phyloP scores from a whole-genome alignment of 148 eudicot species.

The Chenopodium suecicum region DNA sequence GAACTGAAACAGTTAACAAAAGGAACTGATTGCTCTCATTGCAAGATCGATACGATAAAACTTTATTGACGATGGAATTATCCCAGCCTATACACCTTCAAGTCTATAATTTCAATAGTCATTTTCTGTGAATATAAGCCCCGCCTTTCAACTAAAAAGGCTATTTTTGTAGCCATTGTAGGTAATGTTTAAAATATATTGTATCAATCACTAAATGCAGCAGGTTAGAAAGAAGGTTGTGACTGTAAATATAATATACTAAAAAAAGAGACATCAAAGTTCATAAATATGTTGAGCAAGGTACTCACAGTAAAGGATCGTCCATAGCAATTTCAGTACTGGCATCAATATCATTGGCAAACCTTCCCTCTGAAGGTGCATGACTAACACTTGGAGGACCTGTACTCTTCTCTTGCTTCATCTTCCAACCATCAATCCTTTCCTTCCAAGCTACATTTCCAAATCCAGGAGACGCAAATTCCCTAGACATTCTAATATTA shows the following conservation, averaged over 20 bases:
- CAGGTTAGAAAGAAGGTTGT: background rate
- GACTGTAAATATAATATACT: background rate
- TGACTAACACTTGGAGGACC: slow-evolving; percentile 48
- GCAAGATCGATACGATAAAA: background rate
- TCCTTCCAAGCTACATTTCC: slow-evolving; percentile 57
- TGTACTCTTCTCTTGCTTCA: slow-evolving; percentile 44
- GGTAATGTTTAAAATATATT: background rate
- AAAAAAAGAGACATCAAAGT: background rate
- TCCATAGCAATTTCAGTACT: slow-evolving; percentile 48
- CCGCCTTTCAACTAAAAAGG: background rate
- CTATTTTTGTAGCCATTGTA: background rate
- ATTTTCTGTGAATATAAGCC: background rate
- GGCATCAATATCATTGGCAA: slow-evolving; percentile 43
- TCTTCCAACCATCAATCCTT: slow-evolving; percentile 49
- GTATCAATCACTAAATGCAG: background rate
- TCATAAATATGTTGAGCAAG: background rate
- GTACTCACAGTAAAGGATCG: slow-evolving; percentile 40
- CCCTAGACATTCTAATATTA: slow-evolving; percentile 45
- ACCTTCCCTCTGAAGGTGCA: slow-evolving; percentile 54
- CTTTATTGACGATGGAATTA: background rate
- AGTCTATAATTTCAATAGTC: background rate
- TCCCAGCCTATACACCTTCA: background rate
- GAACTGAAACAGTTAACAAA: background rate
- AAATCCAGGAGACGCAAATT: slow-evolving; percentile 47
- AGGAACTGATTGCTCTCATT: background rate